Evolutionary conservation across 2,329 filamentous ascomycete genomes (phyloP).

Genomic region (Dactylellina sp.): DNA sequence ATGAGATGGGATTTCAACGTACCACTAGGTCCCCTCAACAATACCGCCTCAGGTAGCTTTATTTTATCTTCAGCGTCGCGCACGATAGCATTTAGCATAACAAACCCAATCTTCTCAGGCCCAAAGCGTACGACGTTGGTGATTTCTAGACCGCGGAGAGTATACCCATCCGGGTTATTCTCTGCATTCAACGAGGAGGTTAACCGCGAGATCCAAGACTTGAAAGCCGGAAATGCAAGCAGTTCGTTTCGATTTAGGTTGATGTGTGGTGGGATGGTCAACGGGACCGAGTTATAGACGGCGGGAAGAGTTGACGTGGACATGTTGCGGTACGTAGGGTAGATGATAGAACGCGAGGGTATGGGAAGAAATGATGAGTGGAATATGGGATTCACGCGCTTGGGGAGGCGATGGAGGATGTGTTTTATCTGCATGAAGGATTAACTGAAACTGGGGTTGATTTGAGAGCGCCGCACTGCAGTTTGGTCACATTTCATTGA

Average conservation of each 20-base stretch:
- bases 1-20: too few species aligned
- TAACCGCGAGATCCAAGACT: conserved; percentile 48
- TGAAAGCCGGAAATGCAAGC: conserved; percentile 47
- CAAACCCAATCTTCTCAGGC: conserved; percentile 67
- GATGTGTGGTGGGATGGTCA: conserved; percentile 38
- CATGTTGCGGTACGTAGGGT: conserved; percentile 14
- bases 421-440: conserved; percentile 1
- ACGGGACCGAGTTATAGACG: conserved; percentile 24
- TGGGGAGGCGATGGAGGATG: conserved; percentile 3
- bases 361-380: not conserved
- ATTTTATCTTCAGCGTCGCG: conserved; percentile 67
- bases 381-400: not conserved
- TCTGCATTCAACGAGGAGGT: conserved; percentile 34
- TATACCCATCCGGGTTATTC: conserved; percentile 52
- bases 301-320: conserved; percentile 23
- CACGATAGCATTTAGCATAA: conserved; percentile 69
- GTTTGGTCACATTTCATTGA: too few species aligned
- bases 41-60: conserved; percentile 68
- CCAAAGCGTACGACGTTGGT: conserved; percentile 47
- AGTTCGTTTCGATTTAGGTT: conserved; percentile 20
- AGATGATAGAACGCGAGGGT: conserved; percentile 1
- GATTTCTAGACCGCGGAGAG: conserved; percentile 25
- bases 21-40: conserved; percentile 73
- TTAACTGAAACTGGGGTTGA: not conserved
- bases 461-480: too few species aligned